Percentiles rank a stretch among this genome's conserved stretches.
Conservation (phyloP, 169 alveolate species). For the Sarcocystis neurona region DNA sequence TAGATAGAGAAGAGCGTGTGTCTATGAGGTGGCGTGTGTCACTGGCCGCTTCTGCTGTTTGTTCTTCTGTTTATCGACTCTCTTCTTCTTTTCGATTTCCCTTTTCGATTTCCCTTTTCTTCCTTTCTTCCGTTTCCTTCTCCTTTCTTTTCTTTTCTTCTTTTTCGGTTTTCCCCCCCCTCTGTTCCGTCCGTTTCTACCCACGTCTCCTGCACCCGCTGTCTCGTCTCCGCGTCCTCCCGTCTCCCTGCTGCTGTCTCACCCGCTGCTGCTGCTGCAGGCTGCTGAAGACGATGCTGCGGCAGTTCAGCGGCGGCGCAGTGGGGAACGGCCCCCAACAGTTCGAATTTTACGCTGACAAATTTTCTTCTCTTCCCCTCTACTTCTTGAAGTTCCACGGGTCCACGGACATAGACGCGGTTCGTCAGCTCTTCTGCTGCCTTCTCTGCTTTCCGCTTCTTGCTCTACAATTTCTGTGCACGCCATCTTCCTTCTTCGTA, state of each 20-base stretch:
- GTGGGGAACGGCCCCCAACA: constrained; percentile 77
- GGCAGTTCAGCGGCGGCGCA: constrained; percentile 85
- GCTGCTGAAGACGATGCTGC: constrained; percentile 86
- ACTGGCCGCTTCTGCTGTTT: not conserved
- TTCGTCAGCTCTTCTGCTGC: not conserved
- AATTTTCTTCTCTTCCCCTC: constrained; percentile 86
- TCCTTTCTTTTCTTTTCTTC: no score
- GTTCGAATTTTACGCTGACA: constrained; percentile 80
- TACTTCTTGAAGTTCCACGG: constrained; percentile 93
- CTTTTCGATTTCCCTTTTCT: not conserved
- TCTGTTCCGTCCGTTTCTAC: no score
- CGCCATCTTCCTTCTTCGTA: not conserved
- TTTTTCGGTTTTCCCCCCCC: no score
- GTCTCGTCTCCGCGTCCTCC: no score
- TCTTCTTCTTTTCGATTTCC: not conserved
- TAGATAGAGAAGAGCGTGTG: no score
- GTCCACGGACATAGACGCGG: constrained; percentile 83
- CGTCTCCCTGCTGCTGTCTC: not conserved
- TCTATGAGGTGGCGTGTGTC: not conserved
- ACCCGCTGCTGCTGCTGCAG: constrained; percentile 49
- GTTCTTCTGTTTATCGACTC: not conserved
- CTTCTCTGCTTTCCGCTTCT: not conserved
- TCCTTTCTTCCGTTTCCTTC: no score
- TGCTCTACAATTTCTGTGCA: not conserved
- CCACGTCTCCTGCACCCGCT: no score